Evolutionary conservation across 2,329 filamentous ascomycete genomes (phyloP).

Genomic region (Hypoxylon sp.): DNA sequence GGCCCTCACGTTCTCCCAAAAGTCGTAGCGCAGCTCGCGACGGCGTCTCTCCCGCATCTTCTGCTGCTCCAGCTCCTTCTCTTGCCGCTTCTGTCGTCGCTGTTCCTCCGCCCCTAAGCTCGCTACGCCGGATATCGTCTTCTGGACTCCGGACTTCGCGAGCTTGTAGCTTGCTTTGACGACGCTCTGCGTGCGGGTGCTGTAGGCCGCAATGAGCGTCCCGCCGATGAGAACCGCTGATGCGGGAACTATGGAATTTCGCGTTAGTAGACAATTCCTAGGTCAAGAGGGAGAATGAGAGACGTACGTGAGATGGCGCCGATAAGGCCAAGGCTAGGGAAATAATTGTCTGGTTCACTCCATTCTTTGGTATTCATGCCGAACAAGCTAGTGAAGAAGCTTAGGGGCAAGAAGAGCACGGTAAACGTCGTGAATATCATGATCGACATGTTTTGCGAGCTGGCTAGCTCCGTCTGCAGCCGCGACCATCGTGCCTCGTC

Average conservation of each 20-base stretch:
- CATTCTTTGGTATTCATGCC: constrained; percentile 76
- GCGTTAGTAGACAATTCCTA: constrained; percentile 7
- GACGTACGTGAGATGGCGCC: constrained; percentile 61
- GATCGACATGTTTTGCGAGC: constrained; percentile 73
- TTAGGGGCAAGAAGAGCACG: constrained; percentile 74
- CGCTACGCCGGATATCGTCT: constrained; percentile 39
- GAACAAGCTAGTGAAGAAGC: constrained; percentile 76
- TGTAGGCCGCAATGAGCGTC: constrained; percentile 71
- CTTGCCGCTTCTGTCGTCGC: constrained; percentile 43
- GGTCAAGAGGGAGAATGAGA: constrained; percentile 43
- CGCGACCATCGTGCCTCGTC: constrained; percentile 75
- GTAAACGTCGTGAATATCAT: constrained; percentile 77
- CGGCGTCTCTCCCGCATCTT: constrained; percentile 41
- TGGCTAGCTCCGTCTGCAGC: constrained; percentile 74
- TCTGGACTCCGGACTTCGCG: constrained; percentile 19
- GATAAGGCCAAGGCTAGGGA: constrained; percentile 62
- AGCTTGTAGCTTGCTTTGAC: constrained; percentile 51
- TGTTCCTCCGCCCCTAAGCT: constrained; percentile 51
- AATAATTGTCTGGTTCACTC: constrained; percentile 63
- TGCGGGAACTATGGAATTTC: constrained; percentile 56
- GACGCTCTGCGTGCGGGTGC: constrained; percentile 59
- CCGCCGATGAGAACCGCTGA: constrained; percentile 65
- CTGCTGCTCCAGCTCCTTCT: constrained; percentile 48
- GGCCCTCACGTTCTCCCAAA: constrained; percentile 58
- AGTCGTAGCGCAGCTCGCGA: constrained; percentile 58